Evolutionary conservation across 2,329 filamentous ascomycete species (phyloP), one percentile per base, ranked within the genome.

Genomic region (Aureobasidium leucospermi): DNA sequence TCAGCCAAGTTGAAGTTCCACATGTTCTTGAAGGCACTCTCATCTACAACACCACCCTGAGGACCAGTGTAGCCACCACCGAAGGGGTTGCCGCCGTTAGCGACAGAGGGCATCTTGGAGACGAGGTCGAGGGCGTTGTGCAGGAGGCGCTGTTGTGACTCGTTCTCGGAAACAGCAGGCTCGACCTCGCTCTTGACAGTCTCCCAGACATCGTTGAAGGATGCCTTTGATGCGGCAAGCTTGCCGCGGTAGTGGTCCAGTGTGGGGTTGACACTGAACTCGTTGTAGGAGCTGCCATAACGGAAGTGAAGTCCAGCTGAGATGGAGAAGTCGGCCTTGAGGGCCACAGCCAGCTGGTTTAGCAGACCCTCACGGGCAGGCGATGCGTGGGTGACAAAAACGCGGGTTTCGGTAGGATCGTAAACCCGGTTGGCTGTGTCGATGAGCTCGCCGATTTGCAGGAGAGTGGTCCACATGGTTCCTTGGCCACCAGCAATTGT

Each of bases 1-100:
- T 99, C 94, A 32, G 94, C 94, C 65, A 99, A 76, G 74, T 97
- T 97, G 78, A 99, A 99, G 75, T 99, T 99, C 94, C 94, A 99
- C 94, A 97, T 97, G 73, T 99, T 99, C 80, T 99, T 99, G 83
- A 99, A 99, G 1, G 94, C 94, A 68, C 92, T 96, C 79, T 99
- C 94, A 64, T 99, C 94, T 16, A 99, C 91, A 69, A 96, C 89
- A 34, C 94, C 94, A 53, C 90, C 86, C 60, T 84, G 82, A 57
- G 81, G 85, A 41, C 87, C 88, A 52, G 85, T 84, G 57, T 86
- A 84, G 32, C 90, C 89, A 13, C 93, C 93, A 46, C 94, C 94
- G 69, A 99, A 99, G 6, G 94, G 94, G 72, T 97, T 97, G 23
- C 94, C 94, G 59, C 94, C 94, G 62, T 93, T 95, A 39, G 94